Base-by-base conservation (phyloP, 1,139 yeast species). In the Chernovozyma sophiae-reginae region DNA sequence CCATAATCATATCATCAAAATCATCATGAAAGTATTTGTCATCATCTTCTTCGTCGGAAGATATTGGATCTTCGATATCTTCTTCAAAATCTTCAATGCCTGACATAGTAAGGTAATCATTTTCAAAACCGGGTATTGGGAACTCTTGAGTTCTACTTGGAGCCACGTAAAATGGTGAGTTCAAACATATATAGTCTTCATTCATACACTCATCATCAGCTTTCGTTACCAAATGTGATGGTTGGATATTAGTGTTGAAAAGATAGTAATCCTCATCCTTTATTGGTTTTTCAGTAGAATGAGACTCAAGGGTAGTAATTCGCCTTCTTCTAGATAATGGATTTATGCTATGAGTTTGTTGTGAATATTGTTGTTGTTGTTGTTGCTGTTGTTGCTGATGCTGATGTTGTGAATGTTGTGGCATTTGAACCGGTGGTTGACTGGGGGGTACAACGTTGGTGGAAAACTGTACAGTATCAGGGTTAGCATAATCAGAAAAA, bases 161-260 rank as follows among this genome's bases (percentile, higher is more conserved):
- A n/a, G 56, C 65, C 20, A 57, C 56, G 35, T 62, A 64, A 24
- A 65, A 56, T 6, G 66, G 56, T n/a, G 56, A 55, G 34, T 35
- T 31, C 16, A 36, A 29, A 22, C 30, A 33, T 25, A 37, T 19
- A 32, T 30, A 37, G 25, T 43, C 49, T 31, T 49, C 55, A 31
- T 36, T 54, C 46, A 36, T 23, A 30, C 33, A 39, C 40, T 43
- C 53, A 41, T 35, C 39, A 19, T 53, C 53, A 35, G 51, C 51
- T 31, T 49, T 51, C 36, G 56, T 55, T 37, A 67, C 55, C 39
- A 68, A 53, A 25, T 65, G 66, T 19, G 72, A 67, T 17, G 75
- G 75, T 47, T 67, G 68, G 19, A 68, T 63, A 46, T 68, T 65
- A 6, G 75, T 66, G 46, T 68, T 65, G 48, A 56, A 65, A 45